These are phyloP conservation scores for Solanum piurae DNA, from an alignment of 257 asterid species.

Conservation along the genomic window DNA sequence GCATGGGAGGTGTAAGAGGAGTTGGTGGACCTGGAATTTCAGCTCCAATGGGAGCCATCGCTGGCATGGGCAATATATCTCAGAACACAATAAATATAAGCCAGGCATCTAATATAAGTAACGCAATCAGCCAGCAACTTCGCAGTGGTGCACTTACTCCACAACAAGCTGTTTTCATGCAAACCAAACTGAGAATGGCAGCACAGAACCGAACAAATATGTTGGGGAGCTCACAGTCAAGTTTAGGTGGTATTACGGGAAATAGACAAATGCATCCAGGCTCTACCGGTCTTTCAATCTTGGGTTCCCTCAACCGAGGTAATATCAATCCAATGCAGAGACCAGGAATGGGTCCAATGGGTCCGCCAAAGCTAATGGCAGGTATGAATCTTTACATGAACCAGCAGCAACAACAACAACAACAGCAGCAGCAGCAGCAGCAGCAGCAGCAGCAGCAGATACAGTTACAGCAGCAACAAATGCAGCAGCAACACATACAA, in stretches of 20 bases:
- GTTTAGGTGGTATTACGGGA: constrained; percentile 48
- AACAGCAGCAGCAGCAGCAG: constrained; percentile 23
- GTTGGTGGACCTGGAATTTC: constrained; percentile 62
- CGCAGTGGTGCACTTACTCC: constrained; percentile 41
- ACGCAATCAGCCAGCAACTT: constrained; percentile 25
- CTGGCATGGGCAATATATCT: constrained; percentile 54
- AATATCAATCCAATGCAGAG: constrained; percentile 65
- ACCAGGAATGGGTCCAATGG: constrained; percentile 65
- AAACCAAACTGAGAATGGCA: constrained; percentile 30
- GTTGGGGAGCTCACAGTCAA: constrained; percentile 43
- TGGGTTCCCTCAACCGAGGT: constrained; percentile 54
- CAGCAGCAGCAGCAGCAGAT: constrained; percentile 20
- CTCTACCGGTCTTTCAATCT: constrained; percentile 54
- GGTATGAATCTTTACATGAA: constrained; percentile 56
- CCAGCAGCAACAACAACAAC: constrained; percentile 59
- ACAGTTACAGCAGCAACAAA: constrained; percentile 23
- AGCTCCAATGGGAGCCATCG: constrained; percentile 52
- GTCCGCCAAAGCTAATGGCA: constrained; percentile 70
- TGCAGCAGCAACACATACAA: constrained; percentile 22
- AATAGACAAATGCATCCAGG: constrained; percentile 67
- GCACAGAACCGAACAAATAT: constrained; percentile 40
- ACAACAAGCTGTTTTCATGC: constrained; percentile 31
- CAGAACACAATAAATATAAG: constrained; percentile 51
- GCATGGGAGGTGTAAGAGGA: constrained; percentile 67
- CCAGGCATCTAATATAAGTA: constrained; percentile 46